Percentiles rank a stretch among this genome's conserved stretches.
Conservation (phyloP, 1,284 basidiomycete species). For the Butyriboletus pseudospeciosus region DNA sequence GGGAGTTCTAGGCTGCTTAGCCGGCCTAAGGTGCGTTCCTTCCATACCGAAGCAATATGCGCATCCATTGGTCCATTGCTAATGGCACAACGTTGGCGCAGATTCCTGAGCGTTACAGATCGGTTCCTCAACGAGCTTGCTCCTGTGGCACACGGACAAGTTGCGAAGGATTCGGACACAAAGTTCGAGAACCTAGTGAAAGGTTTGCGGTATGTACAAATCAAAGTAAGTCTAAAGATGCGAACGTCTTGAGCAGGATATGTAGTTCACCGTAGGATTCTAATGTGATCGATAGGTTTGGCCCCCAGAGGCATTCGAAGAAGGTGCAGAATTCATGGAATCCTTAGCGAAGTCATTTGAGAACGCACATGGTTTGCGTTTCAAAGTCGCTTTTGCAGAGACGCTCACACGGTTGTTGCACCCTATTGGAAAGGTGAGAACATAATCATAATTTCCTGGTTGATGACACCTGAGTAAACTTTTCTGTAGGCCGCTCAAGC, state of each 20-base stretch:
- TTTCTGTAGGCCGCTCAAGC: conserved; percentile 78
- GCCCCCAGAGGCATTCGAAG: conserved; percentile 91
- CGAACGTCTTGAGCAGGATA: not conserved
- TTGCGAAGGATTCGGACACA: conserved; percentile 73
- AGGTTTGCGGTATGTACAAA: conserved; percentile 73
- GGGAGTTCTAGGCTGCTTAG: conserved; percentile 76
- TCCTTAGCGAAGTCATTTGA: conserved; percentile 79
- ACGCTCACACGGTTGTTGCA: conserved; percentile 77
- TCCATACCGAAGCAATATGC: not conserved
- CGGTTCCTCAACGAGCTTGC: conserved; percentile 75
- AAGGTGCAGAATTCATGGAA: conserved; percentile 89
- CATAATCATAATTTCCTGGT: not conserved
- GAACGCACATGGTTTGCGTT: conserved; percentile 76
- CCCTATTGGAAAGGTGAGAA: conserved; percentile 78
- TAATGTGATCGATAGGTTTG: conserved; percentile 59
- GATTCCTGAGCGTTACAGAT: conserved; percentile 85
- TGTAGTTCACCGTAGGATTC: not conserved
- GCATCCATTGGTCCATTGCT: not conserved
- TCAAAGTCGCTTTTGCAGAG: conserved; percentile 87
- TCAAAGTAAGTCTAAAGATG: conserved; percentile 56
- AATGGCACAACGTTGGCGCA: conserved; percentile 25
- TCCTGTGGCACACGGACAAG: conserved; percentile 67
- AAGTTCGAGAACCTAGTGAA: conserved; percentile 80
- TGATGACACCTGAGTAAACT: conserved; percentile 1
- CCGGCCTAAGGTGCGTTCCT: conserved; percentile 60